A percentile compares a stretch with the other conserved stretches of the same genome.
Conservation (phyloP, 805 yeast genomes). For the Candida morakotiae region DNA sequence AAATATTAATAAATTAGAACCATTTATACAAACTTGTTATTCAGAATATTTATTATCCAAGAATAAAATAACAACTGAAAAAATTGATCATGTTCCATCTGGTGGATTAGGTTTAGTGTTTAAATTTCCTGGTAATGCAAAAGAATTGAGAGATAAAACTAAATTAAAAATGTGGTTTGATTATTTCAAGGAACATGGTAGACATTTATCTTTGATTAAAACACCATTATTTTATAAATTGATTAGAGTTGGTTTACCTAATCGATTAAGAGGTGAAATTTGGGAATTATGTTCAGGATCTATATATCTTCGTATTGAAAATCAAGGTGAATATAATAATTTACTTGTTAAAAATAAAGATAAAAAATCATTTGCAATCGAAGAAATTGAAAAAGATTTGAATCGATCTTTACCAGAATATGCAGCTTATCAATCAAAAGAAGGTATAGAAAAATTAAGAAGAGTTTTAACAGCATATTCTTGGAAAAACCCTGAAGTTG, state of each 20-base stretch:
- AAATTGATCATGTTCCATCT: constrained; percentile 51
- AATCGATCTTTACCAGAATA: constrained; percentile 94
- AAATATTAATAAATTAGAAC: constrained; percentile 56
- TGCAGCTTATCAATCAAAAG: constrained; percentile 82
- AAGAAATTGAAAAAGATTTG: constrained; percentile 94
- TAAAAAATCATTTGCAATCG: constrained; percentile 76
- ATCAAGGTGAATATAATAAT: constrained; percentile 54
- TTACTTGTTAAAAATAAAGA: constrained; percentile 60
- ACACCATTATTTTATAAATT: constrained; percentile 78
- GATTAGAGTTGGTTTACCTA: constrained; percentile 90
- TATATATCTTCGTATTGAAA: constrained; percentile 63
- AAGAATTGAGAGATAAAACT: constrained; percentile 69
- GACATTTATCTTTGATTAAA: constrained; percentile 71
- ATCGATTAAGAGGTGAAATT: constrained; percentile 87
- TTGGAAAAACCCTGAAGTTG: constrained; percentile 95
- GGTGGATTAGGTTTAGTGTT: constrained; percentile 86
- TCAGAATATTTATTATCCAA: constrained; percentile 78
- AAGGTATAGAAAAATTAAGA: constrained; percentile 81
- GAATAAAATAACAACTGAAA: constrained; percentile 43
- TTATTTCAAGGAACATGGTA: constrained; percentile 76
- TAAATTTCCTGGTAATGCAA: constrained; percentile 88
- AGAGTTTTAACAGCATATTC: constrained; percentile 91
- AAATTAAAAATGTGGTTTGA: constrained; percentile 94
- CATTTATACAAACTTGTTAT: constrained; percentile 68
- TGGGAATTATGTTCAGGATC: constrained; percentile 95